Conservation (phyloP, 257 asterid genomes). For the Solanum chaucha region DNA sequence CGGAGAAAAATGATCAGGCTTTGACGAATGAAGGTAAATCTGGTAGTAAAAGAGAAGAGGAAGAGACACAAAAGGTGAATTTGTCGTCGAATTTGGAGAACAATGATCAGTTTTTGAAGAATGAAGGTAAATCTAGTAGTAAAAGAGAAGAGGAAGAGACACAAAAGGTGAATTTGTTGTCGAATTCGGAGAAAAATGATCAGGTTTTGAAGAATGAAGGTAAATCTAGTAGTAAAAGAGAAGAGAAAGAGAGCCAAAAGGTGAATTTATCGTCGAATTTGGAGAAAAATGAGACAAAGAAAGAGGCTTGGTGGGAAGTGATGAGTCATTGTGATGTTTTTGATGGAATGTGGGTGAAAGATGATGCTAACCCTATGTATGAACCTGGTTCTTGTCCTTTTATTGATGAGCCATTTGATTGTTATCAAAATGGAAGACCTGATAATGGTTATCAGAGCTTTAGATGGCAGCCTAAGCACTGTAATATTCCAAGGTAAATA, state of each 20-base stretch:
- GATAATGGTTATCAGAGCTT: constrained; percentile 56
- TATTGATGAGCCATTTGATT: constrained; percentile 69
- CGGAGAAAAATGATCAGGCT: not conserved
- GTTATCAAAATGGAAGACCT: constrained; percentile 66
- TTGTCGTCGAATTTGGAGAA: not conserved
- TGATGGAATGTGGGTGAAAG: constrained; percentile 79
- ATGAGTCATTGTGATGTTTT: constrained; percentile 47
- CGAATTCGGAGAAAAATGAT: not conserved
- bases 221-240: not conserved
- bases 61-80: not conserved
- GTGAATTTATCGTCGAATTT: not conserved
- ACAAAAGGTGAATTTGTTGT: no score
- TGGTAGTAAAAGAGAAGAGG: not conserved
- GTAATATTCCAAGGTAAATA: constrained; percentile 66
- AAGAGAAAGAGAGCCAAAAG: not conserved
- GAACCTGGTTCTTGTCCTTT: constrained; percentile 77
- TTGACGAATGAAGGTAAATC: not conserved
- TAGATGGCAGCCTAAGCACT: constrained; percentile 79
- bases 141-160: no score
- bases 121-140: not conserved
- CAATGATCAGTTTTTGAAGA: not conserved
- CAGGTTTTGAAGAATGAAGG: not conserved
- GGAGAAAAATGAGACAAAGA: not conserved
- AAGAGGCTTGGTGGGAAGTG: not conserved
- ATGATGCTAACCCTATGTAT: constrained; percentile 58